Evolutionary conservation across 176 grass and related monocot species (phyloP).

Genomic region (Triticum turgidum): DNA sequence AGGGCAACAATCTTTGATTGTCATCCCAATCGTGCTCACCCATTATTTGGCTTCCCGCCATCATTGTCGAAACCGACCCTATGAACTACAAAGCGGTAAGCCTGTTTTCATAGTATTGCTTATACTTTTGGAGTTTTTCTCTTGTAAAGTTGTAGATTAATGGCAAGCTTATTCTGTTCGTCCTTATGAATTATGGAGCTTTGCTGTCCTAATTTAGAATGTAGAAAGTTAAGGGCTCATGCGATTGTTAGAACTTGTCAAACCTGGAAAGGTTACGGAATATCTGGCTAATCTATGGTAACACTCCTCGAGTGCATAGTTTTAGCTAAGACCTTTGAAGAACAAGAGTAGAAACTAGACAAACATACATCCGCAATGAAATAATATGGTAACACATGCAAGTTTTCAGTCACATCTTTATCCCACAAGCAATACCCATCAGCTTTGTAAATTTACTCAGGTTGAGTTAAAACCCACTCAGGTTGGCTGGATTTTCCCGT

Average conservation of each 20-base stretch:
- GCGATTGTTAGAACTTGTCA: background rate
- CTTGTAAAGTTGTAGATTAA: background rate
- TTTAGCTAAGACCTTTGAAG: background rate
- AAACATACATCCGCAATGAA: background rate
- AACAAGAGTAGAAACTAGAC: background rate
- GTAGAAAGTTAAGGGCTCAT: background rate
- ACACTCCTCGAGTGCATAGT: background rate
- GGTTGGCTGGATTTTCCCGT: background rate
- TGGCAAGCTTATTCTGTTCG: background rate
- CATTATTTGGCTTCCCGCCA: slow-evolving; percentile 15
- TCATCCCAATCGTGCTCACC: background rate
- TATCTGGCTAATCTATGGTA: background rate
- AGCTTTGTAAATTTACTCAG: background rate
- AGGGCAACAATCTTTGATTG: background rate
- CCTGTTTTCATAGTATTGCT: background rate
- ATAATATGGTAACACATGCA: background rate
- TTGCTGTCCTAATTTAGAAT: background rate
- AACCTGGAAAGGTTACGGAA: background rate
- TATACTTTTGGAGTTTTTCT: background rate
- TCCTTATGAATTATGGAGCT: background rate
- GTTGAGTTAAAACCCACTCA: background rate
- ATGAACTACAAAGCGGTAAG: slow-evolving; percentile 24
- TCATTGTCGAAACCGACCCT: slow-evolving; percentile 17
- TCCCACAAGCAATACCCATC: background rate
- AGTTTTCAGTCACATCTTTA: background rate